Evolutionary conservation across 1,284 basidiomycete genomes (phyloP), one percentile per base, ranked within the genome.

Genomic region (Ceratobasidium sp.): DNA sequence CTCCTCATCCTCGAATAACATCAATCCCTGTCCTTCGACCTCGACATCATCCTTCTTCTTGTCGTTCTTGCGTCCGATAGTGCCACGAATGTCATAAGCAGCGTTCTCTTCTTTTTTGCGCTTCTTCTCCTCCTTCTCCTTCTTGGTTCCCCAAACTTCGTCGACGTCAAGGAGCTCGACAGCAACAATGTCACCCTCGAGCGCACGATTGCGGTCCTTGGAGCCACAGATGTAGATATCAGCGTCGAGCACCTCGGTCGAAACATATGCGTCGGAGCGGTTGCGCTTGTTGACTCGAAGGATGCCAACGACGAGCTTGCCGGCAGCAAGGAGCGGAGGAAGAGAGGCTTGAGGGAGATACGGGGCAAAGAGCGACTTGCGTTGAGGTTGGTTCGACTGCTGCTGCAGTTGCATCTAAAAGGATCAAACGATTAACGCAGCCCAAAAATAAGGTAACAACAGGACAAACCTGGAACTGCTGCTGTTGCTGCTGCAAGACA

Each of bases 41-140:
- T 99, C 97, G 33, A 99, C 95, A 78, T 99, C 97, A 79, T 99
- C 97, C 83, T 98, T 98, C 86, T 98, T 98, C 88, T 99, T 99
- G 84, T 99, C 97, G 76, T 96, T 92, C 83, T 93, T 95, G 78
- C 95, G 91, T 61, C 88, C 89, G 38, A 85, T 85, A 63, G 84
- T 85, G 12, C 88, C 86, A 80, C 91, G 93, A 72, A 89, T 78
- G 77, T 95, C 94, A 80, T 94, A 97, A 0, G 92, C 92, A 21
- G 94, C 90, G 79, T 96, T 96, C 83, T 99, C 97, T 83, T 99
- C 97, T 87, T 99, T 99, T 83, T 97, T 97, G 79, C 95, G 87
- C 85, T 98, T 98, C 88, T 99, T 99, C 84, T 99, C 97, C 81
- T 99, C 96, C 84, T 99, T 99, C 83, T 99, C 97, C 83, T 98